Evolutionary conservation across 2,329 filamentous ascomycete species (phyloP).

Genomic region (Aspergillus luchuensis): DNA sequence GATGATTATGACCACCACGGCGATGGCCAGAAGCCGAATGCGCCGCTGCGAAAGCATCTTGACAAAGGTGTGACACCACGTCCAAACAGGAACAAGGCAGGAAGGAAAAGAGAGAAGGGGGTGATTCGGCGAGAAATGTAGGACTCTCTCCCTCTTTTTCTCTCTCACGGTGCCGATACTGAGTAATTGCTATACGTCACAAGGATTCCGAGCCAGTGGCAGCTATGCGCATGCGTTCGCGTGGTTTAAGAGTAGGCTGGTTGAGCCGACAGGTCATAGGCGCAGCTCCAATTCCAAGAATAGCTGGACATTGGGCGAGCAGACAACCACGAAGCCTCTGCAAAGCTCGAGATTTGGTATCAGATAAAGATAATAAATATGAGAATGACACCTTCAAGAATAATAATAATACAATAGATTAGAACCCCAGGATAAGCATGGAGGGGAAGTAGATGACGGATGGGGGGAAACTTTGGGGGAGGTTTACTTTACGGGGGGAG

Average conservation of each 20-base stretch:
- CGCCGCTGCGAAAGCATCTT: slow-evolving; percentile 71
- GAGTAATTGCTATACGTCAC: background rate
- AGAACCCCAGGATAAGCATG: background rate
- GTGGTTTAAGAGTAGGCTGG: slow-evolving; percentile 8
- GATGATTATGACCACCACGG: slow-evolving; percentile 65
- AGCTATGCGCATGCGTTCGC: slow-evolving; percentile 8
- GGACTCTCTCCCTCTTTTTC: background rate
- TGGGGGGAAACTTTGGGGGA: background rate
- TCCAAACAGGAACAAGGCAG: background rate
- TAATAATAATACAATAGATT: background rate
- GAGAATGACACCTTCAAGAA: background rate
- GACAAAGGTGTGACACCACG: background rate
- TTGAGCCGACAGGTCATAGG: slow-evolving; percentile 21
- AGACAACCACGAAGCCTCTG: background rate
- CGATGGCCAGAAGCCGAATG: slow-evolving; percentile 66
- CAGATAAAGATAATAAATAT: background rate
- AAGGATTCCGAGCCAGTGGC: background rate
- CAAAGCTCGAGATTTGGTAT: background rate
- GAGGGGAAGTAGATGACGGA: background rate
- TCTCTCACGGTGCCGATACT: background rate
- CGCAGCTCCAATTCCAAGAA: slow-evolving; percentile 15
- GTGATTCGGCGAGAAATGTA: background rate
- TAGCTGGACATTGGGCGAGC: slow-evolving; percentile 20
- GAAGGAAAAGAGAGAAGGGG: background rate
- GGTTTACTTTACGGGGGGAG: too few relatives aligned